Conservation (phyloP, 805 yeast genomes). For the Wickerhamiella australiensis region DNA sequence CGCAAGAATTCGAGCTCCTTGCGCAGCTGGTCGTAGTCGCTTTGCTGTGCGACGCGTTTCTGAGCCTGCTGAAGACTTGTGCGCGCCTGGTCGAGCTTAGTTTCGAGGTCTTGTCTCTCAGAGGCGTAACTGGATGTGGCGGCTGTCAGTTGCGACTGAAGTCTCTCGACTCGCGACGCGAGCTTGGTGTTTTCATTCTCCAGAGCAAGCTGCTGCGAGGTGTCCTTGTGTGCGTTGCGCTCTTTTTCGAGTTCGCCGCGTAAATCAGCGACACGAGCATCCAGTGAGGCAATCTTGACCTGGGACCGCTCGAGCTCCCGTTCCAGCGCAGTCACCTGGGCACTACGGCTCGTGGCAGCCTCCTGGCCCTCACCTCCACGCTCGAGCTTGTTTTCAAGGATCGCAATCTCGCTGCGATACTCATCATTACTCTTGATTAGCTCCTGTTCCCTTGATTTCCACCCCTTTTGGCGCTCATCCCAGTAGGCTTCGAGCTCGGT, state of each 20-base stretch:
- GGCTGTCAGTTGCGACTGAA: slow-evolving; percentile 12
- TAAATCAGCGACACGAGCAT: slow-evolving; percentile 63
- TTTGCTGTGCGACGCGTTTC: slow-evolving; percentile 15
- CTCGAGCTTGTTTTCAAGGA: slow-evolving; percentile 42
- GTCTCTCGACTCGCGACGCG: slow-evolving; percentile 13
- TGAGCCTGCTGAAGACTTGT: slow-evolving; percentile 3
- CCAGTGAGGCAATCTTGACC: slow-evolving; percentile 54
- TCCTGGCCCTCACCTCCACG: slow-evolving; percentile 14
- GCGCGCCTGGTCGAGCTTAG: slow-evolving; percentile 9
- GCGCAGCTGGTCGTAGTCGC: slow-evolving; percentile 68
- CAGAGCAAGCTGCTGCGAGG: slow-evolving; percentile 9
- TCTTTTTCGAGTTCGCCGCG: slow-evolving; percentile 49
- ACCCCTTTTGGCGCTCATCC: slow-evolving; percentile 62
- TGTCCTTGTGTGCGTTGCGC: slow-evolving; percentile 26
- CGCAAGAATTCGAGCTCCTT: slow-evolving; percentile 57
- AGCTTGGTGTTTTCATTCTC: slow-evolving; percentile 17
- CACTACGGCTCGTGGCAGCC: slow-evolving; percentile 16
- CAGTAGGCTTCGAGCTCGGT: slow-evolving; percentile 54
- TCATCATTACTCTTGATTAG: slow-evolving; percentile 50
- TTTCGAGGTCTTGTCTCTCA: slow-evolving; percentile 8
- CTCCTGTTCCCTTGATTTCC: slow-evolving; percentile 45
- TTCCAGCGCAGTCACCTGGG: slow-evolving; percentile 49
- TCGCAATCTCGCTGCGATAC: slow-evolving; percentile 50
- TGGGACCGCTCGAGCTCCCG: slow-evolving; percentile 66
- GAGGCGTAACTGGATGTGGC: slow-evolving; percentile 1